Base-by-base conservation (phyloP, 139 green algal genomes). In the Chlorella sp. region DNA sequence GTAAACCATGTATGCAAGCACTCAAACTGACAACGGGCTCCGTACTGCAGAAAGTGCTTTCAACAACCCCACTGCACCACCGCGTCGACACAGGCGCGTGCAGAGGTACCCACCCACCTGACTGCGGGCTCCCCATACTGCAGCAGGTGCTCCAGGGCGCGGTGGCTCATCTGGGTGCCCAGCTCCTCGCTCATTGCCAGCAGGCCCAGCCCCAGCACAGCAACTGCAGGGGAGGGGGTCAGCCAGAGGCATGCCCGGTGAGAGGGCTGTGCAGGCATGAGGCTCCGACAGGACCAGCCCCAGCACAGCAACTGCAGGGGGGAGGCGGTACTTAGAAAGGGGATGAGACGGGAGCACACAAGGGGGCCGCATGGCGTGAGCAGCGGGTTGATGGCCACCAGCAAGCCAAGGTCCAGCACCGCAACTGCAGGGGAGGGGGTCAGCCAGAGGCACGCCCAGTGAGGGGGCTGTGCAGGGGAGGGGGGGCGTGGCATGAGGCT, bases 171-270 rank as follows among this genome's bases (percentile, higher is more conserved):
- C 71, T 96, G 89, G 0, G 83, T 75, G 32, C 98, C 98, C 69
- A 99, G 94, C 36, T 99, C 97, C 94, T 99, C 98, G 24, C 92
- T 95, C 97, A 98, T 98, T 22, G 97, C 97, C 11, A 99, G 92
- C 64, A 99, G 90, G 18, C 95, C 98, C 26, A 99, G 88, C 69
- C 97, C 98, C 87, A 99, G 85, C 79, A 98, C 97, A 16, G 98
- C 97, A 0, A 96, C 90, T 14, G 85, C 68, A 57, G 4, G 15
- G 48, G 19, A 81, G 81, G 19, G 53, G 30, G 48, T 26, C 34
- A n/a, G 42, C 24, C 22, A 36, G 19, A 32, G 79, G 3, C 18
- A 57, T 9, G 77, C 77, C 60, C 21, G 11, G 77, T 19, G 30
- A 40, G 60, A 68, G 60, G 60, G 68, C 68, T 11, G 5, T 76